Evolutionary conservation across 2,329 filamentous ascomycete genomes (phyloP), one percentile per base, ranked within the genome.

Genomic region (Aspergillus quadricinctus): DNA sequence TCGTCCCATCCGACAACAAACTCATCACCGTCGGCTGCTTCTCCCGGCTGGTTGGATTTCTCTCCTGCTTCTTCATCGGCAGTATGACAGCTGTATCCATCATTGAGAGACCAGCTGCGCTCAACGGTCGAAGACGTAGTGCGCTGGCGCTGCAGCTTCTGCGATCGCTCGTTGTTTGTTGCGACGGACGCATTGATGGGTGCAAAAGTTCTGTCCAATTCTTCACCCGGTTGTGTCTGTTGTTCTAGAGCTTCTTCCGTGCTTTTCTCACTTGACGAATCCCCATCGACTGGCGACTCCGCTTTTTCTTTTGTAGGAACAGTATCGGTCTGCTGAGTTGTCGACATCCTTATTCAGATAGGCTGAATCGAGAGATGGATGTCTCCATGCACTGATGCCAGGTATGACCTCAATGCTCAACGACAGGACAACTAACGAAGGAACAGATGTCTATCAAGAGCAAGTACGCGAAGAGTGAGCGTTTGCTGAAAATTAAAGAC

Each of bases 1-100:
- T 91, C 84, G 41, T 93, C 88, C 83, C 89, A 97, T 6, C 74
- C 74, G 21, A 97, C 91, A 59, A 90, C 82, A 64, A 84, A 92
- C 2, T 59, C 61, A 56, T 67, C 59, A 2, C 55, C 65, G 27
- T 59, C 66, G 37, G 58, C 66, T 10, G 57, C 60, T 48, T 66
- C 67, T 11, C 58, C 53, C 8, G 50, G 54, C 43, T 66, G 57
- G 8, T 57, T 50, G 3, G 49, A 27, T 19, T 48, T 57, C 37
- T 61, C 63, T 25, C 55, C 49, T 41, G 65, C 56, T 50, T 72
- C 59, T 59, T 69, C 61, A 50, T 70, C 60, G 4, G 61, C 62
- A 4, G 60, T 61, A 43, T 57, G 53, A 50, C 56, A 64, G 64
- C 65, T 69, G 59, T 65, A 67, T 54, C 72, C 72, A 52, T 74